Evolutionary conservation across 2,329 filamentous ascomycete genomes (phyloP), one percentile per base, ranked within the genome.

Genomic region (Fusarium guadeloupense): DNA sequence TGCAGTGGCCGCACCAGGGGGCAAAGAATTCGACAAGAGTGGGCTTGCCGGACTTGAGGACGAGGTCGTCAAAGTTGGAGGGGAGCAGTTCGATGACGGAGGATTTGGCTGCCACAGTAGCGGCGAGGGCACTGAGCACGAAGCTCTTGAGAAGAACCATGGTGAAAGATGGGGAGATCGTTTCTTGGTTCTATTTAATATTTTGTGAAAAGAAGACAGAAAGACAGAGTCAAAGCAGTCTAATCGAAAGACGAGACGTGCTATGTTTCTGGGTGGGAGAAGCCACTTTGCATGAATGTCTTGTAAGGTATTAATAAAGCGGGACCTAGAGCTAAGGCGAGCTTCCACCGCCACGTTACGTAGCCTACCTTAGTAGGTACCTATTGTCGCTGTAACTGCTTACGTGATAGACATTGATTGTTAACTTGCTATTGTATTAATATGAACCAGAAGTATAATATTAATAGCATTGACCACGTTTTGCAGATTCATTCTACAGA

Each of bases 1-100:
- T 98, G 92, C 95, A 99, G 84, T 99, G 95, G 26, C 95, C 96
- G 74, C 95, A 99, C 95, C 95, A 99, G 20, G 94, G 93, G 28
- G 95, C 95, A 74, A 96, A 98, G 85, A 99, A 99, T 77, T 98
- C 93, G 70, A 98, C 93, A 21, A 99, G 88, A 0, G 95, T 93
- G 37, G 95, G 94, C 82, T 96, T 98, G 77, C 93, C 93, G 39
- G 91, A 94, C 76, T 96, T 87, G 58, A 97, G 84, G 64, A 97
- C 92, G 50, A 97, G 83, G 41, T 89, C 81, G 81, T 98, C 94
- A 76, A 99, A 99, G 83, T 97, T 99, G 71, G 82, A 81, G 51
- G 94, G 93, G 57, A 90, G 88, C 59, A 99, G 89, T 77, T 98
- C 94, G 70, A 96, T 83, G 64, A 99, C 95, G 52, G 91, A 90